Base-by-base conservation (phyloP, 257 asterid species). In the Nemophila menziesii region DNA sequence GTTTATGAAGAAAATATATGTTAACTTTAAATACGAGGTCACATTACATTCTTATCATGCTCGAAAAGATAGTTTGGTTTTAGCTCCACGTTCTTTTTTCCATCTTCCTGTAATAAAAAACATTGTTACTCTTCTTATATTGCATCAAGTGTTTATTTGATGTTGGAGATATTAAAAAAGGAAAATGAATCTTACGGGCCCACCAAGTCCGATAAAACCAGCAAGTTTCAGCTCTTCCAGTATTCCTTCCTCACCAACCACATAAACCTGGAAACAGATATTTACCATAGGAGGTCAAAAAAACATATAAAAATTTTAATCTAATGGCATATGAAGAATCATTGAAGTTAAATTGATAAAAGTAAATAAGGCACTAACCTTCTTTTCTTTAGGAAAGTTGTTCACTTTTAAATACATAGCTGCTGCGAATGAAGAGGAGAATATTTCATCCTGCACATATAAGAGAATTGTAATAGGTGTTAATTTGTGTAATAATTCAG, bases 221-320 rank as follows among this genome's bases (percentile, higher is more conserved):
- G 90, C 95, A 16, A 57, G 89, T 61, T 64, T 62, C 61, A 84
- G 60, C 65, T 89, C 95, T 58, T 84, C 94, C 62, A 65, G 19
- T 58, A 89, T 84, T 70, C 98, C 98, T 58, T 80, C 90, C 62
- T 68, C 95, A 11, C 98, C 98, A 56, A 89, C 73, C 21, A 80
- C 98, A 59, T 89, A 89, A 48, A 89, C 94, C 98, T 89, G 77
- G 48, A 54, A 57, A 51, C 27, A 44, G 18, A 49, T 14, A 26
- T 33, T 44, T 4, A 16, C 16, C 21, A 20, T 11, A 5, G 8
- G 33, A 29, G 12, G 36, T 29, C 12, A 4, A 24, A 24, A 24
- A 24, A 24, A 24, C 9, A 29, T 29, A 29, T 29, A 3, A 29
- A 29, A 29, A 29, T 29, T 29, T 29, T 7, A 7, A 29, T 29